Evolutionary conservation across 78 protist genomes (phyloP).

Genomic region (Monocercomonoides exilis): DNA sequence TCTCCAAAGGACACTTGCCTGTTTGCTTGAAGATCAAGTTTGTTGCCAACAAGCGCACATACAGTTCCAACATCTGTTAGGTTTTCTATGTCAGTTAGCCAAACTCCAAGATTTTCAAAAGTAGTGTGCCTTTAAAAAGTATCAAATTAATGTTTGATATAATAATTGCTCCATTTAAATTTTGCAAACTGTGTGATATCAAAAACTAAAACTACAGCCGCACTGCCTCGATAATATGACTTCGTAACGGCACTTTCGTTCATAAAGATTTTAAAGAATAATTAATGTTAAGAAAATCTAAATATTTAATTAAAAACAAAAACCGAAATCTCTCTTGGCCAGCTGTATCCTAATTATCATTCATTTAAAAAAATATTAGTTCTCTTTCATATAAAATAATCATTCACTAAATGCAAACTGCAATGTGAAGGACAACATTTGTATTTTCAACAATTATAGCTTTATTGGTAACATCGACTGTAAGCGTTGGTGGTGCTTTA

Average conservation of each 20-base stretch:
- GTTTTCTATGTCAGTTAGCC: background rate
- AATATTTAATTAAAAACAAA: background rate
- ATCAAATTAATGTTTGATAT: background rate
- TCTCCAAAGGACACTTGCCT: background rate
- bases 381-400: background rate
- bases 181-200: constrained; percentile 13
- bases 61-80: background rate
- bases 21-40: background rate
- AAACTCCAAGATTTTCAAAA: background rate
- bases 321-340: background rate
- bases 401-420: background rate
- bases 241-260: constrained; percentile 4
- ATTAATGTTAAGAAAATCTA: background rate
- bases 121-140: background rate
- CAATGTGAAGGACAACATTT: background rate
- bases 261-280: background rate
- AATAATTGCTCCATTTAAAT: too few relatives aligned
- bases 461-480: background rate
- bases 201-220: background rate
- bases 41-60: background rate
- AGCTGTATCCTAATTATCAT: background rate
- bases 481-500: background rate
- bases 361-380: background rate
- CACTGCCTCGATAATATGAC: background rate
- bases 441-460: background rate